These are phyloP conservation scores for Aspergillus aculeatus DNA, from an alignment of 2,329 filamentous ascomycete genomes.

Conservation along the genomic window DNA sequence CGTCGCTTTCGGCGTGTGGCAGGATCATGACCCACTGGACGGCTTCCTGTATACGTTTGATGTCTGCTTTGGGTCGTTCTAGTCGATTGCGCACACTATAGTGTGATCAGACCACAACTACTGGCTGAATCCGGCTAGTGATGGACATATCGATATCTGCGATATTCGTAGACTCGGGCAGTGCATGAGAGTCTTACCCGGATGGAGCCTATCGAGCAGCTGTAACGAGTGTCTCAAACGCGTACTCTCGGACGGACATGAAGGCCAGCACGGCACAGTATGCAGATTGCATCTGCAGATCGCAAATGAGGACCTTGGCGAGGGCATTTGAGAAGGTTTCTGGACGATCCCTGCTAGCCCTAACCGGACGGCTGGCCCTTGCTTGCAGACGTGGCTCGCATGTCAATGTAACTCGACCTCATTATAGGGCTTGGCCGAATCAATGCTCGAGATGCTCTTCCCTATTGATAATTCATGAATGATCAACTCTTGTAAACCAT, in stretches of 20 bases:
- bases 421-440: no score
- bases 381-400: neutral
- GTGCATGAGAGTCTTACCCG: no score
- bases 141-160: neutral
- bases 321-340: constrained; percentile 33
- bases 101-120: neutral
- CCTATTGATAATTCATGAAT: no score
- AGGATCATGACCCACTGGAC: neutral
- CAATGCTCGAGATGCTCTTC: no score
- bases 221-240: neutral
- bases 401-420: neutral
- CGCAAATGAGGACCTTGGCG: constrained; percentile 24
- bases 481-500: no score
- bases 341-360: constrained; percentile 13
- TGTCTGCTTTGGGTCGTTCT: neutral
- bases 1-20: neutral
- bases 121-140: neutral
- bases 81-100: neutral
- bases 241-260: neutral
- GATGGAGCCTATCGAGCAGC: neutral
- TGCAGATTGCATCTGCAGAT: no score
- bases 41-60: neutral
- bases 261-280: neutral
- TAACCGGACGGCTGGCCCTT: neutral
- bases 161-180: no score